These are phyloP conservation scores for Lycium barbarum DNA, from an alignment of 257 asterid species.

Conservation along the genomic window DNA sequence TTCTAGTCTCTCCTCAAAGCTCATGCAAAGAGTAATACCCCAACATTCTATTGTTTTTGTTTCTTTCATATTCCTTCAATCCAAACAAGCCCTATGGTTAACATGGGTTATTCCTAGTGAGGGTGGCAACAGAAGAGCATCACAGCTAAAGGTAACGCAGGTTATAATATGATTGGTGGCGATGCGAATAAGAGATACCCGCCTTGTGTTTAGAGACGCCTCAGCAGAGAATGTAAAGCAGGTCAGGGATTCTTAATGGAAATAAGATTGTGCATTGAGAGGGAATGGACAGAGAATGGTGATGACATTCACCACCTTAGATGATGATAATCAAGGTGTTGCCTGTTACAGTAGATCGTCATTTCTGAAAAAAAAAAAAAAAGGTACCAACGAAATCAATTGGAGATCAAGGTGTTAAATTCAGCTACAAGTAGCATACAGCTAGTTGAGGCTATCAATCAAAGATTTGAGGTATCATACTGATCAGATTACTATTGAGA, in stretches of 20 bases:
- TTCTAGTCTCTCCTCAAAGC: not conserved
- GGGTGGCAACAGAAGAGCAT: not conserved
- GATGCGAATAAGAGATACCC: not conserved
- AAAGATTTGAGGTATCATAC: not conserved
- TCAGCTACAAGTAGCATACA: not conserved
- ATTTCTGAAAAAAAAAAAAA: not conserved
- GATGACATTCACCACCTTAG: slow-evolving; percentile 27
- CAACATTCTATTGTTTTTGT: not conserved
- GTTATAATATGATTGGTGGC: slow-evolving; percentile 9
- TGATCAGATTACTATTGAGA: not conserved
- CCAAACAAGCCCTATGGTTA: not conserved
- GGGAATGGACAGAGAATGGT: not conserved
- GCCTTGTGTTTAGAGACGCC: not conserved
- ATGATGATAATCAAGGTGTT: slow-evolving; percentile 6
- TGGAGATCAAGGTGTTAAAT: slow-evolving; percentile 1
- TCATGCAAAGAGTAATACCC: not conserved
- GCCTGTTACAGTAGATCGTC: not conserved
- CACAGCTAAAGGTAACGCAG: not conserved
- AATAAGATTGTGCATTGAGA: too few species aligned
- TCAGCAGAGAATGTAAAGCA: too few species aligned
- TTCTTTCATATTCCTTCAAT: slow-evolving; percentile 19
- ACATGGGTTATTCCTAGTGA: slow-evolving; percentile 6
- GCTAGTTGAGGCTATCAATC: slow-evolving; percentile 16
- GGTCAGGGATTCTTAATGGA: too few species aligned
- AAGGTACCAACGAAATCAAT: not conserved